These are phyloP conservation scores for Phellopilus nigrolimitatus DNA, from an alignment of 1,284 basidiomycete species.

Conservation along the genomic window DNA sequence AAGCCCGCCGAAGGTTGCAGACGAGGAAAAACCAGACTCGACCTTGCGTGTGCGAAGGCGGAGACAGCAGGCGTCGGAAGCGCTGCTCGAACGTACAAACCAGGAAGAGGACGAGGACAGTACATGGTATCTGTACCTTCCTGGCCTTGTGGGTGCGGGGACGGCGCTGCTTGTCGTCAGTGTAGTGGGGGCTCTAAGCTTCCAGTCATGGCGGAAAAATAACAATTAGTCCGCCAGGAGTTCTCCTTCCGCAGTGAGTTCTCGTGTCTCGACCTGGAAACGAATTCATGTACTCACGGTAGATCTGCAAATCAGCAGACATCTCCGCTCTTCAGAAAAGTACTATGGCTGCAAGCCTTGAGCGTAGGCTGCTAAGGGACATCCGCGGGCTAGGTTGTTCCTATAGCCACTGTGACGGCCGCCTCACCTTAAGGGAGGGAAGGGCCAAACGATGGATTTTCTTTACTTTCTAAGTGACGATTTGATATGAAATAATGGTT, in stretches of 20 bases:
- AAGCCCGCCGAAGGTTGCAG: not conserved
- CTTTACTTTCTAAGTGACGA: not conserved
- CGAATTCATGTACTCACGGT: not conserved
- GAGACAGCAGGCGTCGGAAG: conserved; percentile 46
- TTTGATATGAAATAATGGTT: not conserved
- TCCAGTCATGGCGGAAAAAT: conserved; percentile 71
- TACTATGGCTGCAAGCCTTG: too few relatives aligned
- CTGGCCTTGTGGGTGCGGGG: conserved; percentile 70
- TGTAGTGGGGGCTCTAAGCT: conserved; percentile 65
- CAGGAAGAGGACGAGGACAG: conserved; percentile 50
- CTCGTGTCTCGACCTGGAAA: too few relatives aligned
- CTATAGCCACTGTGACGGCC: too few relatives aligned
- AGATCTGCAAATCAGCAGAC: too few relatives aligned
- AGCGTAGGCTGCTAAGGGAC: too few relatives aligned
- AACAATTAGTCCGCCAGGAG: conserved; percentile 30
- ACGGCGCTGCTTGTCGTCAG: conserved; percentile 74
- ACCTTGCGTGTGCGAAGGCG: conserved; percentile 36
- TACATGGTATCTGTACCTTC: conserved; percentile 73
- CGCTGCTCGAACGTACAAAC: conserved; percentile 34
- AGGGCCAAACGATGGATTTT: not conserved
- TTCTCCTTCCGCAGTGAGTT: not conserved
- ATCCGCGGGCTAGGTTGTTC: too few relatives aligned
- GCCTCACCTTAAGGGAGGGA: too few relatives aligned
- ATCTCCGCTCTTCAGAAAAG: too few relatives aligned
- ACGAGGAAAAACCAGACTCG: conserved; percentile 13